Evolutionary conservation across 1,284 basidiomycete genomes (phyloP), one percentile per base, ranked within the genome.

Genomic region (Moesziomyces sp.): DNA sequence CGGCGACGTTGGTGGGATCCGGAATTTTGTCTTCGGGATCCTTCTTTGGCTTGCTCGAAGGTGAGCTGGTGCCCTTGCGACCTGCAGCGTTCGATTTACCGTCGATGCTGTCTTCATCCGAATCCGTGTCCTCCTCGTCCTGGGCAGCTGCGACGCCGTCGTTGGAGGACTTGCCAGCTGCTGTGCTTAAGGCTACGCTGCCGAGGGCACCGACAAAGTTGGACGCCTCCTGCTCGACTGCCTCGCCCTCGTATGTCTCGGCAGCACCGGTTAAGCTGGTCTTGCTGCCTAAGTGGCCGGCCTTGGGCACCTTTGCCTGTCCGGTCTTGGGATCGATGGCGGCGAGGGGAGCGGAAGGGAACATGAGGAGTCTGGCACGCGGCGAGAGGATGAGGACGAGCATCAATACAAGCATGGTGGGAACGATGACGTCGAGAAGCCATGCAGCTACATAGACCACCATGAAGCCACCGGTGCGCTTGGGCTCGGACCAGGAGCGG

Each of bases 401-500:
- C 10, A 87, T 49, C 38, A 82, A 35, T 13, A 87, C 58, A 3
- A 86, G 80, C 9, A 71, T 40, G n/a, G 55, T 44, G 18, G 79
- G 66, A 4, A 77, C 51, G 18, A 80, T 26, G 13, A 66, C 21
- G 40, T 69, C 66, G 24, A 69, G 40, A 6, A 66, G 10, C 72
- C 72, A 74, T 14, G 72, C 66, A 10, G 59, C 38, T 6, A 53
- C 40, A 35, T 82, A 83, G 49, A 63, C 63, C 13, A 63, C 50
- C 70, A 73, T 73, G 72, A 87, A 89, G 4, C 78, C 65, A 8
- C 77, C 77, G 1, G 88, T 88, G 3, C 88, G 81, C 28, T 77
- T 67, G 3, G 85, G 82, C 74, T 89, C 88, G 65, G 86, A 84
- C 88, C 88, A 89, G 0, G 86, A 86, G 35, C 87, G 86, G 6